Conservation (phyloP, 1,284 basidiomycete species). For the Singerocomus inundabilis region DNA sequence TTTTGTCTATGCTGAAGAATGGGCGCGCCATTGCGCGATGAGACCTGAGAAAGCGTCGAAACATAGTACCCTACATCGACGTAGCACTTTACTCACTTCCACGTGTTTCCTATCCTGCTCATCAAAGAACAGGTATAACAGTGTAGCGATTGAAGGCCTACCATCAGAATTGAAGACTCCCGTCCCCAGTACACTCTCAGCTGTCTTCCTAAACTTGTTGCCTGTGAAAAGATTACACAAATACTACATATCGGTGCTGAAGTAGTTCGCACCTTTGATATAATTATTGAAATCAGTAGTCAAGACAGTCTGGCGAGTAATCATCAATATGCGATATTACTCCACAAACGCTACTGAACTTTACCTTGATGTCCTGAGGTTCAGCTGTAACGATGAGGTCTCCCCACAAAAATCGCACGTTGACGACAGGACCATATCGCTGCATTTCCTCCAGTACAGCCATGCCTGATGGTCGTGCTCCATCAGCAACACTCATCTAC, state of each 20-base stretch:
- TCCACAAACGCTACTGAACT: neutral
- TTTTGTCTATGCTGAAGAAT: constrained; percentile 44
- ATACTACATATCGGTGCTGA: neutral
- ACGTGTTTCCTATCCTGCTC: constrained; percentile 35
- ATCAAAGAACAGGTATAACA: neutral
- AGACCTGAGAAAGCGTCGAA: constrained; percentile 26
- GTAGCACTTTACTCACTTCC: constrained; percentile 38
- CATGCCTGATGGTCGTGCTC: constrained; percentile 11
- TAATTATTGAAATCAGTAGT: constrained; percentile 44
- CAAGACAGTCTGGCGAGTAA: constrained; percentile 33
- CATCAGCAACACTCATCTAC: too few species aligned
- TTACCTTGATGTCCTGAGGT: constrained; percentile 31
- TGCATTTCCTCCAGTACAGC: constrained; percentile 13
- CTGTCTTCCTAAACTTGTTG: constrained; percentile 27
- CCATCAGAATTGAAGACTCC: constrained; percentile 51
- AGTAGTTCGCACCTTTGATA: constrained; percentile 37
- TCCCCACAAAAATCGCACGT: constrained; percentile 35
- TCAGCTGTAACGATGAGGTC: constrained; percentile 35
- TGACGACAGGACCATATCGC: constrained; percentile 24
- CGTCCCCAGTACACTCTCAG: constrained; percentile 39
- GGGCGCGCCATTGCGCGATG: constrained; percentile 48
- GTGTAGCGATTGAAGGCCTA: constrained; percentile 7
- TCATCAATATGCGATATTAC: neutral
- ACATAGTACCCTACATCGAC: neutral
- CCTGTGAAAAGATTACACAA: constrained; percentile 24